phyloP scores from a whole-genome alignment of 164 flowering plant species.

The Protea cynaroides region DNA sequence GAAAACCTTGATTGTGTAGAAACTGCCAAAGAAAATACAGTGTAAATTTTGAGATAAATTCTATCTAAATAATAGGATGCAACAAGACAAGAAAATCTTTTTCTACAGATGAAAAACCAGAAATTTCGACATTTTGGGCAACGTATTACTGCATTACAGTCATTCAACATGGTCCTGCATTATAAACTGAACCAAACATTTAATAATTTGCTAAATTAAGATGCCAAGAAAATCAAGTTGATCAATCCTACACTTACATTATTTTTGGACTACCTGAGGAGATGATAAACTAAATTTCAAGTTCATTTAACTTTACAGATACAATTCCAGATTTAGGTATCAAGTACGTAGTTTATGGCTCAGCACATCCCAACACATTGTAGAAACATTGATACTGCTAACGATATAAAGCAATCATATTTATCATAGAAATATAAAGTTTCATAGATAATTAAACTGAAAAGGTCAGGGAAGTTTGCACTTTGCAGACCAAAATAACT shows the following conservation, averaged over 20 bases:
- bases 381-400: neutral
- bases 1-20: slow-evolving; percentile 78
- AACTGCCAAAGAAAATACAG: slow-evolving; percentile 39
- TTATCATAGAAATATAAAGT: no score
- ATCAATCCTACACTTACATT: neutral
- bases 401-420: neutral
- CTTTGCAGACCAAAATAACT: neutral
- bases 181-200: neutral
- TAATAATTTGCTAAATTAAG: neutral
- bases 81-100: no score
- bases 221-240: neutral
- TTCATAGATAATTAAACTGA: neutral
- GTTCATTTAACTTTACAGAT: neutral
- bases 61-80: neutral
- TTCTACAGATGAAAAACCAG: no score
- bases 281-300: neutral
- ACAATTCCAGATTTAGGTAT: neutral
- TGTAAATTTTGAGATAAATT: neutral
- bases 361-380: neutral
- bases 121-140: neutral
- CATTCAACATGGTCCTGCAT: neutral
- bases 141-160: neutral
- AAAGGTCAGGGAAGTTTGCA: neutral
- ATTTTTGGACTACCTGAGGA: neutral
- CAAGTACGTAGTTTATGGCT: neutral